Percentiles rank a stretch among this genome's conserved stretches.
Evolutionary conservation across 352 stramenopile species (phyloP).

Genomic region (Phytopythium vexans): DNA sequence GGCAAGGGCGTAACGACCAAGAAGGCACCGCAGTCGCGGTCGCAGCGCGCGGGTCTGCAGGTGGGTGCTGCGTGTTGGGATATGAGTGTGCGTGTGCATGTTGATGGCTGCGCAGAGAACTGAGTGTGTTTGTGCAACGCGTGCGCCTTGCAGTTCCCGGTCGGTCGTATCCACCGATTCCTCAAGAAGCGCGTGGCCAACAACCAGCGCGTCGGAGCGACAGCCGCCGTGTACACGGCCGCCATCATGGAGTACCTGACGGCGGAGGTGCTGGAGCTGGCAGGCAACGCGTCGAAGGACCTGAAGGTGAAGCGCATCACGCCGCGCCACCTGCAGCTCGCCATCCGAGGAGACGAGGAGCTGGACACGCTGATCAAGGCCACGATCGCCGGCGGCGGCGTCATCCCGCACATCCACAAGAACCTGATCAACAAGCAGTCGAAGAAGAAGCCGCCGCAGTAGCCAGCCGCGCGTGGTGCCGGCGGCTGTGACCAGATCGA

Average conservation of each 20-base stretch:
- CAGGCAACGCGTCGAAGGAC: slow-evolving; percentile 97
- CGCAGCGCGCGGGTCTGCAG: slow-evolving; percentile 97
- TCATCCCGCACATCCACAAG: slow-evolving; percentile 99
- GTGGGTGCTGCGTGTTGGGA: slow-evolving; percentile 23
- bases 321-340: slow-evolving; percentile 98
- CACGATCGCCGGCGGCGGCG: slow-evolving; percentile 99
- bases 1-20: slow-evolving; percentile 99
- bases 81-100: too few species aligned
- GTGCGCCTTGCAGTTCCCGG: slow-evolving; percentile 92
- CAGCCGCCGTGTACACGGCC: slow-evolving; percentile 99
- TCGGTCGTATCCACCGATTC: slow-evolving; percentile 99
- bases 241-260: slow-evolving; percentile 99
- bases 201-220: slow-evolving; percentile 98
- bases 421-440: slow-evolving; percentile 98
- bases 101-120: background rate
- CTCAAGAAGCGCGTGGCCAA: slow-evolving; percentile 98
- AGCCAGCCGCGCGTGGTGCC: slow-evolving; percentile 7
- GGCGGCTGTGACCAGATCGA: background rate
- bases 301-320: slow-evolving; percentile 99
- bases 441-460: slow-evolving; percentile 85
- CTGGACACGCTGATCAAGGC: slow-evolving; percentile 99
- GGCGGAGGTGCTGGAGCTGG: slow-evolving; percentile 99
- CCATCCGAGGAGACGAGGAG: slow-evolving; percentile 99
- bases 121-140: background rate
- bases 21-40: slow-evolving; percentile 98